Evolutionary conservation across 495 filamentous ascomycete species (phyloP).

Genomic region (Annulohypoxylon stygium): DNA sequence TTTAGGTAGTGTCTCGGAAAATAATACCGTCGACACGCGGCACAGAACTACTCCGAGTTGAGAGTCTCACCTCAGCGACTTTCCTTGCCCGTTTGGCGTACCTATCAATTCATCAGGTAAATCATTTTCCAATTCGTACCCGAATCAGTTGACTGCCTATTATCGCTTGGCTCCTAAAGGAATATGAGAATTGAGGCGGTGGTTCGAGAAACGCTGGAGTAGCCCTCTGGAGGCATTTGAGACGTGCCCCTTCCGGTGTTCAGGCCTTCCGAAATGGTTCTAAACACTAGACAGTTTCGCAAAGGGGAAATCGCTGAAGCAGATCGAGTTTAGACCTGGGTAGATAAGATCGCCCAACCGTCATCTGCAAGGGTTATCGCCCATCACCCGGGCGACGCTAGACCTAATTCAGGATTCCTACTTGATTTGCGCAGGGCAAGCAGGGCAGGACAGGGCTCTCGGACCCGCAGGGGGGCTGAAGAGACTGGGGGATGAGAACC

Average conservation of each 20-base stretch:
- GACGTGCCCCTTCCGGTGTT: constrained; percentile 33
- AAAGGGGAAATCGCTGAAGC: constrained; percentile 38
- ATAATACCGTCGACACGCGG: constrained; percentile 29
- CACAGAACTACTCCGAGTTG: constrained; percentile 24
- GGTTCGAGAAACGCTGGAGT: background rate
- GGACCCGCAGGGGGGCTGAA: constrained; percentile 18
- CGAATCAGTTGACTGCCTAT: background rate
- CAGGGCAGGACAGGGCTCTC: constrained; percentile 18
- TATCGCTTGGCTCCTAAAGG: constrained; percentile 8
- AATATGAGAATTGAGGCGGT: constrained; percentile 23
- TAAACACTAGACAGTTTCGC: constrained; percentile 45
- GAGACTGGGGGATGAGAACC: background rate
- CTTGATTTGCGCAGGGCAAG: constrained; percentile 13
- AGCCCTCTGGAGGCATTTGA: constrained; percentile 17
- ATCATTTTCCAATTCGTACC: background rate
- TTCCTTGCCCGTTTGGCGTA: constrained; percentile 11
- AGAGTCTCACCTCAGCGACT: constrained; percentile 27
- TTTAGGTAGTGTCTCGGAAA: constrained; percentile 22
- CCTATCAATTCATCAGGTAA: background rate
- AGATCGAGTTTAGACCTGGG: constrained; percentile 39
- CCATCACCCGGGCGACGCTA: constrained; percentile 36
- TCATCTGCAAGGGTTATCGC: constrained; percentile 33
- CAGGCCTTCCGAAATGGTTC: constrained; percentile 32
- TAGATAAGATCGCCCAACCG: constrained; percentile 38
- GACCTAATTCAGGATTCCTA: constrained; percentile 29